Base-by-base conservation (phyloP, 2,329 filamentous ascomycete genomes). In the Colletotrichum costaricense region DNA sequence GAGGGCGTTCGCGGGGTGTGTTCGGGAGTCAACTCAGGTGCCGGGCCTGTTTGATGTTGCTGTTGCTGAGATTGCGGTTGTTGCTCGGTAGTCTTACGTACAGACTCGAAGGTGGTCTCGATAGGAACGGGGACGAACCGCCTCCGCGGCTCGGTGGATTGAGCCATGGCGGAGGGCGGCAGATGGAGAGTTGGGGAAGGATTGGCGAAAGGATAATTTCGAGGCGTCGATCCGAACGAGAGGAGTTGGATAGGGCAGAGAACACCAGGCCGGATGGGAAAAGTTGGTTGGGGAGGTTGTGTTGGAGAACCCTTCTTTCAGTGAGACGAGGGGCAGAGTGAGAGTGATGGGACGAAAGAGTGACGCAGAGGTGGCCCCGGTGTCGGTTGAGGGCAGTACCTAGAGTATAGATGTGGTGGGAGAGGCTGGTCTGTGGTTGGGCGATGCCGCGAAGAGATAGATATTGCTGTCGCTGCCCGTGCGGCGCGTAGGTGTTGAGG, bases 61-160 rank as follows among this genome's bases (percentile, higher is more conserved):
- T 56, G 16, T 46, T 75, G 77, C 74, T 77, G 69, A 12, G 55
- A 30, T 68, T 55, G 63, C 16, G 65, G 67, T 49, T 68, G 64
- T 28, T 74, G 63, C 49, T 73, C 57, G n/a, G 64, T 76, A 63
- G 79, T 78, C 78, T 86, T 86, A 78, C 74, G 85, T 79, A 86
- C 88, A 59, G 89, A 88, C 76, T 91, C 90, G 77, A 89, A 90
- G 1, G 89, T 92, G 9, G 93, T 95, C 81, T 95, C 93, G 75
- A 95, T 90, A 19, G 93, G 92, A 67, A 93, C 88, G 42, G 93
- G 92, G 55, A 85, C 87, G 83, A 94, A 94, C 77, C 90, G 90
- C 78, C 89, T 86, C 75, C 86, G 86, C 63, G 86, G 82, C 76
- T 84, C 82, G 54, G 82, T 81, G 76, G 82, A 74, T 70, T 79